A percentile compares a stretch with the other conserved stretches of the same genome.
Evolutionary conservation across 192 early-diverging fungal species (phyloP).

Genomic region (Chytriomyces sp.): DNA sequence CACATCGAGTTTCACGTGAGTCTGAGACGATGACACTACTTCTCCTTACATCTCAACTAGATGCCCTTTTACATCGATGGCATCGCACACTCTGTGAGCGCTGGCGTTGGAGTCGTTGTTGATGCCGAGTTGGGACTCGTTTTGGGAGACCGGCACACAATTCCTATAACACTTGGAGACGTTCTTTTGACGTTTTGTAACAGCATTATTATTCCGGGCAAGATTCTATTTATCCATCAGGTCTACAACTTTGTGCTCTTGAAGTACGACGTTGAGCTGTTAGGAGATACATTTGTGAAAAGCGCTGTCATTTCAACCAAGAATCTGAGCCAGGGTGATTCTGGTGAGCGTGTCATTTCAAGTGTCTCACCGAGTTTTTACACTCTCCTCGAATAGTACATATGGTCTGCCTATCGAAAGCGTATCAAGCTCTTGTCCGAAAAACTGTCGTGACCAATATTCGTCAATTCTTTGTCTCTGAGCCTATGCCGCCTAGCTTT

Average conservation of each 20-base stretch:
- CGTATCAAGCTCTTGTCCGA: constrained; percentile 45
- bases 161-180: constrained; percentile 78
- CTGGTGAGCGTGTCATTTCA: constrained; percentile 7
- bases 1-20: constrained; percentile 73
- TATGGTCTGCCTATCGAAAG: constrained; percentile 45
- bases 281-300: constrained; percentile 67
- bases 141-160: constrained; percentile 73
- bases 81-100: constrained; percentile 53
- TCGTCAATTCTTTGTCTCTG: constrained; percentile 45
- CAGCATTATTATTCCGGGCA: constrained; percentile 80
- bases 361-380: background rate
- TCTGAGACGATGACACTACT: constrained; percentile 34
- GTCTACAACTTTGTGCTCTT: constrained; percentile 83
- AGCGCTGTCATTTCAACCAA: constrained; percentile 23
- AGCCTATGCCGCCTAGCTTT: constrained; percentile 44
- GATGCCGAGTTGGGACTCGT: constrained; percentile 76
- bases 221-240: constrained; percentile 79
- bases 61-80: constrained; percentile 59
- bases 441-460: constrained; percentile 50
- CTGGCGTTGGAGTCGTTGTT: constrained; percentile 49
- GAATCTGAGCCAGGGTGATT: constrained; percentile 36
- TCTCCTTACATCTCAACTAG: background rate
- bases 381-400: constrained; percentile 12
- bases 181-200: constrained; percentile 84
- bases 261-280: constrained; percentile 71